Evolutionary conservation across 2,329 filamentous ascomycete species (phyloP), one percentile per base, ranked within the genome.

Genomic region (Aplosporella prunicola): DNA sequence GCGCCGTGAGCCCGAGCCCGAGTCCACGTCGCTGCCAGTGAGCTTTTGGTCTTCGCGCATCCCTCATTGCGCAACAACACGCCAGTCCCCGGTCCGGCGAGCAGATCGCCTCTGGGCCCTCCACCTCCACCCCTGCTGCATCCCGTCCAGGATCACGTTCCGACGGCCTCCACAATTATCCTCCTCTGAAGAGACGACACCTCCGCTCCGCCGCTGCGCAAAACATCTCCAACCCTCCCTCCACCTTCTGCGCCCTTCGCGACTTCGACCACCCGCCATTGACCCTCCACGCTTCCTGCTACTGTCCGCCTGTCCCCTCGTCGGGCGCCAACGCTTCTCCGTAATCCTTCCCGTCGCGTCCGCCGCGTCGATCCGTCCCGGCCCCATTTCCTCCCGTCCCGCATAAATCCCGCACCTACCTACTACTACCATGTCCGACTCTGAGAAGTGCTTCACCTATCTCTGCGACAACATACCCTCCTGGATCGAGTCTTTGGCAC

Each of bases 401-500:
- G 23, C 24, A 17, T 32, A 31, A 32, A 39, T 32, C 22, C 35
- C 35, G 27, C 35, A 38, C 6, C 27, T 26, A 5, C 28, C 23
- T 30, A 25, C 18, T 35, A 32, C 45, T 42, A 46, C 39, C 45
- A 63, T 63, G 59, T 52, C 57, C 20, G 58, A 61, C 28, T 53
- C 55, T 20, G 49, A 56, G 28, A 57, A 56, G 46, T 49, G 56
- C 17, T 62, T 63, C 42, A 47, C 47, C 9, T 61, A 48, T 40
- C 50, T 63, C 22, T 51, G 56, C 26, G 57, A 62, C 24, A 58
- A 51, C 37, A 52, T 61, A 22, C 57, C 60, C 9, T 43, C 52
- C 50, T 63, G 60, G 60, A 46, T 60, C 35, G 47, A 50, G 38
- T 48, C 55, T 28, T 40, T 61, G n/a, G 40, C 49, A 14, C 45